Evolutionary conservation across 2,329 filamentous ascomycete genomes (phyloP), one percentile per base, ranked within the genome.

Genomic region (Daldinia sp.): DNA sequence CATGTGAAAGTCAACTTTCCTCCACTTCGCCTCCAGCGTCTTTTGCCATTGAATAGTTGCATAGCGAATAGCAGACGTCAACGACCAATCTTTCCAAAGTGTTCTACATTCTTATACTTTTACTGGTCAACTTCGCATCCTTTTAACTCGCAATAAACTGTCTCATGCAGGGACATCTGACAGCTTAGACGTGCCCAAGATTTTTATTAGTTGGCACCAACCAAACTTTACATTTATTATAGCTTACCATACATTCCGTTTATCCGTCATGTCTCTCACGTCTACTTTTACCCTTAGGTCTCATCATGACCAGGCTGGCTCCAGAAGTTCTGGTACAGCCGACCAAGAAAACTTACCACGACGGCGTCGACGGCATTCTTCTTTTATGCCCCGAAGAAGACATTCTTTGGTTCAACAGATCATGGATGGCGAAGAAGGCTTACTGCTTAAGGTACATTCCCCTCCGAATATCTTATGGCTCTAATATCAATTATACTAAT

Each of bases 371-470:
- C 83, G 86, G 6, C 88, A 87, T 73, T 90, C 88, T 2, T 87
- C 86, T 62, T 87, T 87, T 65, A 80, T 86, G 60, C 86, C 86
- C 1, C 80, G 78, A 33, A 74, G 88, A 72, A 82, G 87, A 72
- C 88, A 85, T 72, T 89, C 87, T 10, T 81, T 89, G n/a, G 85
- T 89, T 41, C 84, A 85, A 73, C 83, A 86, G 60, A 84, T 88
- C 70, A 87, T 90, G 81, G 89, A 91, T 46, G 84, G 86, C 41
- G 89, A 91, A 71, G 89, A 91, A 73, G 82, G 84, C 23, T 78
- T 91, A 35, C 76, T 90, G 60, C 81, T 90, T 60, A 89, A 87
- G 82, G 84, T 87, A 73, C 30, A 73, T 68, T 48, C 42, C 20
- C 28, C 20, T 23, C 23, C 50, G 18, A 41, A 51, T 10, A 28